Percentiles rank a stretch among this genome's conserved stretches.
Conservation (phyloP, 2,329 filamentous ascomycete genomes). For the Colletotrichum sp. region DNA sequence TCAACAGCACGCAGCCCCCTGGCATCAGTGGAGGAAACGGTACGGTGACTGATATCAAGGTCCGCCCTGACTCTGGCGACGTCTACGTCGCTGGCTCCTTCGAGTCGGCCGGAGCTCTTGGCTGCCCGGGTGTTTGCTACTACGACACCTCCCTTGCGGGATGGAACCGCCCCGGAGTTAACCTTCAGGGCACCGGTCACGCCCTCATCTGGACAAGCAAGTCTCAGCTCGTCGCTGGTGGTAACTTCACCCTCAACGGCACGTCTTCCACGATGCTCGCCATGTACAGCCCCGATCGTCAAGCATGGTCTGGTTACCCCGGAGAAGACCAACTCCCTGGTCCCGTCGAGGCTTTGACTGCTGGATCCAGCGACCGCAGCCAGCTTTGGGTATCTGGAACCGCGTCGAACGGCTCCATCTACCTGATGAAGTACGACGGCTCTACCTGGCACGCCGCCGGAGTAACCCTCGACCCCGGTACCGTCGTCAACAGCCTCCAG, state of each 20-base stretch:
- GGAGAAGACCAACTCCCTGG: conserved; percentile 74
- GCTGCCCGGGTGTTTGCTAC: conserved; percentile 82
- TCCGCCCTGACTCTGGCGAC: conserved; percentile 72
- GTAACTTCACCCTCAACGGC: conserved; percentile 73
- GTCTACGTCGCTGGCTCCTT: conserved; percentile 90
- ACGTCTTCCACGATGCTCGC: conserved; percentile 70
- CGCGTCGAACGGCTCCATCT: conserved; percentile 66
- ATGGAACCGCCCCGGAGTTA: conserved; percentile 81
- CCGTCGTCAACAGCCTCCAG: conserved; percentile 80
- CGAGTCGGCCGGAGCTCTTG: conserved; percentile 79
- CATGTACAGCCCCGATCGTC: conserved; percentile 71
- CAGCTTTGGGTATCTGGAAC: conserved; percentile 85
- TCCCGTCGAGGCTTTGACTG: conserved; percentile 76
- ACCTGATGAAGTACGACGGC: conserved; percentile 83
- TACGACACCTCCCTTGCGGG: conserved; percentile 74
- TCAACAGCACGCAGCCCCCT: conserved; percentile 72
- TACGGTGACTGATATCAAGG: conserved; percentile 77
- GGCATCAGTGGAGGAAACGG: conserved; percentile 72
- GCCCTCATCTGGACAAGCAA: conserved; percentile 78
- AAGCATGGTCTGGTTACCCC: conserved; percentile 70
- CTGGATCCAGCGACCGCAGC: conserved; percentile 73
- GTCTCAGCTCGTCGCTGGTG: conserved; percentile 76
- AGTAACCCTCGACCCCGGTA: conserved; percentile 66
- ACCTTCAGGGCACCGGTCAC: conserved; percentile 73
- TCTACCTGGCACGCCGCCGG: conserved; percentile 71